Base-by-base conservation (phyloP, 129 eudicot species). In the Centrapalus pauciflorus region DNA sequence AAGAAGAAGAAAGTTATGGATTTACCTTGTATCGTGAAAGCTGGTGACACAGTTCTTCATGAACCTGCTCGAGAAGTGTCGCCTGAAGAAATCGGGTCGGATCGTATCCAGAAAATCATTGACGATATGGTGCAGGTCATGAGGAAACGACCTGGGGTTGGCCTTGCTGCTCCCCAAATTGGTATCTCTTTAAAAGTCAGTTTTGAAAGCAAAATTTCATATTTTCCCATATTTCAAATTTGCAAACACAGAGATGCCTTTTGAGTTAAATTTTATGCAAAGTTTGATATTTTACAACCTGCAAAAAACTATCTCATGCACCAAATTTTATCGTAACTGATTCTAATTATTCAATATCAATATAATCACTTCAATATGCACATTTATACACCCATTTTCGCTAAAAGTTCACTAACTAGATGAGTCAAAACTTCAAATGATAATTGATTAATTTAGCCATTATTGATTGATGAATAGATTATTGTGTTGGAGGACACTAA, bases 161-260 rank as follows among this genome's bases (percentile, higher is more conserved):
- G 91, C 20, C 83, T 88, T 71, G 95, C 91, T 74, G 91, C 95
- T 58, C 91, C 95, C 29, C 91, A 88, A 33, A 88, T 88, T 77
- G 91, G 91, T 17, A 72, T 88, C 27, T 88, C 95, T 3, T 77
- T 82, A 75, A 88, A 77, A 85, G 95, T 83, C 7, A 35, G 71
- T 43, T 64, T 27, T 14, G 9, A 8, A 0, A 16, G 4, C 8
- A 6, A 45, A 45, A 45, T 45, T 45, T 5, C 23, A 45, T 45
- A 13, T 8, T 14, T 45, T 13, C n/a, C n/a, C n/a, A n/a, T n/a
- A n/a, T n/a, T n/a, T n/a, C n/a, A n/a, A n/a, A n/a, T n/a, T n/a
- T n/a, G n/a, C n/a, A n/a, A n/a, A n/a, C n/a, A n/a, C n/a, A 16
- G 17, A n/a, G 3, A 16, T 1, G 38, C 9, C 24, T 56, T 56